These are phyloP conservation scores for Colletotrichum horii DNA, from an alignment of 2,329 filamentous ascomycete genomes.

Conservation along the genomic window DNA sequence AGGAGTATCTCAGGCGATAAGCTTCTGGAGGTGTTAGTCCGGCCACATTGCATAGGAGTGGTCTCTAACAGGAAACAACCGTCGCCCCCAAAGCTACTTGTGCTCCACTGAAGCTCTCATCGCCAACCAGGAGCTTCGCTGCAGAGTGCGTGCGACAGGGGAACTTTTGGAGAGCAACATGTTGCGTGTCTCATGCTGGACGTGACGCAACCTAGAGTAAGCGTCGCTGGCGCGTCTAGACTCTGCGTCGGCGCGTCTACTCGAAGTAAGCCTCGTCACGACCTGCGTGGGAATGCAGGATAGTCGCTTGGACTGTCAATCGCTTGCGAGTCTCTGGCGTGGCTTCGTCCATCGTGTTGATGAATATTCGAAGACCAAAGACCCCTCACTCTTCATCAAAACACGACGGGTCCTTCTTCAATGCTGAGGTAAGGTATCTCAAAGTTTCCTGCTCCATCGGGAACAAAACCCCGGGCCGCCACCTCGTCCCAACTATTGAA, in stretches of 20 bases:
- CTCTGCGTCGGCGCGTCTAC: background rate
- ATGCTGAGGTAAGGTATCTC: background rate
- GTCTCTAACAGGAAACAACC: background rate
- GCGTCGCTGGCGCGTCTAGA: background rate
- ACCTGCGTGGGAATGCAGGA: background rate
- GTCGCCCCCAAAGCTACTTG: background rate
- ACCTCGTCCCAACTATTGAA: background rate
- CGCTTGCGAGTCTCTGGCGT: background rate
- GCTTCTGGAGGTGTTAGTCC: background rate
- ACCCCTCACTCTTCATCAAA: background rate
- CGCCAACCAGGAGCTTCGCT: conserved; percentile 4
- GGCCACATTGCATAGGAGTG: too few species aligned
- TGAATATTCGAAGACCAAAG: background rate
- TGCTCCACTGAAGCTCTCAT: conserved; percentile 1
- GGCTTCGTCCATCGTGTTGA: background rate
- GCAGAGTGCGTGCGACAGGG: background rate
- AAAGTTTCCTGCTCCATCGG: background rate
- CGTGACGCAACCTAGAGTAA: background rate
- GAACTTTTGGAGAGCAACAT: background rate
- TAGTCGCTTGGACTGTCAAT: background rate
- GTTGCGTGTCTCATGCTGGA: background rate
- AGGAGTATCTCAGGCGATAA: background rate
- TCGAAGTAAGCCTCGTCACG: background rate
- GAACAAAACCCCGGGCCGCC: background rate
- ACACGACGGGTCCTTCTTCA: background rate